Base-by-base conservation (phyloP, 2,329 filamentous ascomycete genomes). In the Fusarium pininemorale region DNA sequence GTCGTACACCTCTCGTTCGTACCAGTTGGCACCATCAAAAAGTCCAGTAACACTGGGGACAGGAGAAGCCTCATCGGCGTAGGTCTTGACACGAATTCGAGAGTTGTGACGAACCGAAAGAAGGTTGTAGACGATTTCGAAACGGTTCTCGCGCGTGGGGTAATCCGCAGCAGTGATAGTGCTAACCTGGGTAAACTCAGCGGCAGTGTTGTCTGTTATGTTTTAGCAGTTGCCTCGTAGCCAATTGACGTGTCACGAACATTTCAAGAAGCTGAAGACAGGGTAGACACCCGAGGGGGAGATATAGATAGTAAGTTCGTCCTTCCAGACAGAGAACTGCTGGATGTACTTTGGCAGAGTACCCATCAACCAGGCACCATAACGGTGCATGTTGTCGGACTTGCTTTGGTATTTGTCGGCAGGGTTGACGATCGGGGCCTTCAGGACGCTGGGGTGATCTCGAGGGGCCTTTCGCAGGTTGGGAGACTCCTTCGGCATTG, bases 251-350 rank as follows among this genome's bases (percentile, higher is more conserved):
- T 54, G 32, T 20, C 59, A 79, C 81, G 66, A 81, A 91, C 90
- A 90, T 87, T 98, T 98, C 79, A 99, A 89, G 87, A 99, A 99
- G 70, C 90, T 91, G 84, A 99, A 95, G 79, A 97, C 93, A 44
- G 96, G 96, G 77, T 98, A 90, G 78, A 98, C 91, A 77, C 94
- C 96, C 42, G 93, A 86, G 3, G 96, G 96, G 54, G 94, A 88
- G 80, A 98, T 96, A 85, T 97, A 96, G 83, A 98, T 94, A 78
- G 93, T 95, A 82, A 99, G 91, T 85, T 99, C 96, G 82, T 99
- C 96, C 87, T 99, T 99, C 96, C 96, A 99, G 63, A 99, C 96
- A 18, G 95, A 97, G 87, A 98, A 98, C 86, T 99, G 96, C 87
- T 99, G 97, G 79, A 99, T 90, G 85, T 98, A 98, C 88, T 98